Percentiles rank a stretch among this genome's conserved stretches.
These are phyloP conservation scores for Botrytis sinoallii DNA, from an alignment of 2,329 filamentous ascomycete species.

Conservation along the genomic window DNA sequence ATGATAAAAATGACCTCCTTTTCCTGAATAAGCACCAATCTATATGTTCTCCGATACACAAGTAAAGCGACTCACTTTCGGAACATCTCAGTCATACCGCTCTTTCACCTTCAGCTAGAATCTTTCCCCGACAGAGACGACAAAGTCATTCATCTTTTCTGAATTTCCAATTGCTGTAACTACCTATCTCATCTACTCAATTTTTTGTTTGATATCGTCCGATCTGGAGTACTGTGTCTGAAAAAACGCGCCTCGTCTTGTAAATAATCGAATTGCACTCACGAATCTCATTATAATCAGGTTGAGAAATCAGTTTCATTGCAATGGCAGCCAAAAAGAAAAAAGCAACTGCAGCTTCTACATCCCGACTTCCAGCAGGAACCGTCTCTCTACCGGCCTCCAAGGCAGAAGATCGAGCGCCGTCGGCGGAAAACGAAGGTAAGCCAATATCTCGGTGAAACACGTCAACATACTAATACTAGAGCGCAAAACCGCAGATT, in stretches of 20 bases:
- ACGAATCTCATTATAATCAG: accelerated
- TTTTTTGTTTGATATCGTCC: background rate
- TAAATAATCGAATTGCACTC: background rate
- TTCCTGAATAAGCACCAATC: background rate
- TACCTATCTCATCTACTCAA: background rate
- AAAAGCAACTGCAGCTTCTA: background rate
- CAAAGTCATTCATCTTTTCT: no score
- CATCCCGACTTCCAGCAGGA: background rate
- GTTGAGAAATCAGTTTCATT: background rate
- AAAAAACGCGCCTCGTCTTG: accelerated
- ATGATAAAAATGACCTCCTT: background rate
- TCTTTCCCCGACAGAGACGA: background rate
- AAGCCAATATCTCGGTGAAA: background rate
- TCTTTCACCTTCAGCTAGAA: background rate
- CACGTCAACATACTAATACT: background rate
- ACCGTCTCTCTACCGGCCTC: background rate
- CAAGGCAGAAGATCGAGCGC: background rate
- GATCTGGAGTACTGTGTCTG: background rate
- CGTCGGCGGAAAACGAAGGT: background rate
- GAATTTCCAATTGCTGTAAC: background rate
- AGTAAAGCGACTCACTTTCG: background rate
- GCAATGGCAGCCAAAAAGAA: conserved; percentile 2
- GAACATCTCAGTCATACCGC: accelerated
- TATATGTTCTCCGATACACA: background rate
- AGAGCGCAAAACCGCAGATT: background rate